Conservation (phyloP, 352 stramenopile genomes). For the Phytophthora melonis region DNA sequence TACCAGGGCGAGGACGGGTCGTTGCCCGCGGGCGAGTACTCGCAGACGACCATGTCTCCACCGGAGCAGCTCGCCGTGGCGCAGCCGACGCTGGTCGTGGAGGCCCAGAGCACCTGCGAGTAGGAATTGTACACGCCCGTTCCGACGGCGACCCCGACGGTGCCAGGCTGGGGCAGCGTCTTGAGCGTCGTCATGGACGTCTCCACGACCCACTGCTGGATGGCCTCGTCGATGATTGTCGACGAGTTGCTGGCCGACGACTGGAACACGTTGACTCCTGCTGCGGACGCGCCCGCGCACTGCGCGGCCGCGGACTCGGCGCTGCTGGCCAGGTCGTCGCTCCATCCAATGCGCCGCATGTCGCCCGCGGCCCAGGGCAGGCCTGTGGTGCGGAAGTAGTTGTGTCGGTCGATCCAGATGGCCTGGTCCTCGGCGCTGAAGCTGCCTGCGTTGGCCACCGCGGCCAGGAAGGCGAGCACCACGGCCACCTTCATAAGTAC, state of each 20-base stretch:
- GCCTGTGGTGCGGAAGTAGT: slow-evolving; percentile 83
- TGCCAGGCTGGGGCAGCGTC: slow-evolving; percentile 55
- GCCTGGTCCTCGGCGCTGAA: slow-evolving; percentile 55
- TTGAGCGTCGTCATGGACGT: slow-evolving; percentile 57
- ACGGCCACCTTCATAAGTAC: slow-evolving; percentile 24
- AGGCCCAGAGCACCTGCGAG: slow-evolving; percentile 78
- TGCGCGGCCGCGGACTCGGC: slow-evolving; percentile 49
- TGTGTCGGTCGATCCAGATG: slow-evolving; percentile 78
- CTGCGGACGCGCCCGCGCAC: slow-evolving; percentile 45
- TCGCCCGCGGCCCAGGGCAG: slow-evolving; percentile 69
- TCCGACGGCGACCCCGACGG: slow-evolving; percentile 54
- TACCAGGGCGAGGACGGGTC: slow-evolving; percentile 67
- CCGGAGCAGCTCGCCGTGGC: slow-evolving; percentile 51
- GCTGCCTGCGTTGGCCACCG: slow-evolving; percentile 21
- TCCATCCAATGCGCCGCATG: slow-evolving; percentile 80
- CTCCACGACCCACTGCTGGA: slow-evolving; percentile 69
- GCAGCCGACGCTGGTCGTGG: slow-evolving; percentile 73
- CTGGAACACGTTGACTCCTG: slow-evolving; percentile 60
- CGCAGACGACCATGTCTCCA: slow-evolving; percentile 61
- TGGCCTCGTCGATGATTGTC: slow-evolving; percentile 59
- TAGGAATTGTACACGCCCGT: slow-evolving; percentile 76
- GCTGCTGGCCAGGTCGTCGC: slow-evolving; percentile 46
- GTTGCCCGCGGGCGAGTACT: slow-evolving; percentile 71
- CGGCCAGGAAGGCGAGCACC: slow-evolving; percentile 19
- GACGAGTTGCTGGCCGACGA: slow-evolving; percentile 40